Conservation (phyloP, 257 asterid genomes). For the Henckelia pumila region DNA sequence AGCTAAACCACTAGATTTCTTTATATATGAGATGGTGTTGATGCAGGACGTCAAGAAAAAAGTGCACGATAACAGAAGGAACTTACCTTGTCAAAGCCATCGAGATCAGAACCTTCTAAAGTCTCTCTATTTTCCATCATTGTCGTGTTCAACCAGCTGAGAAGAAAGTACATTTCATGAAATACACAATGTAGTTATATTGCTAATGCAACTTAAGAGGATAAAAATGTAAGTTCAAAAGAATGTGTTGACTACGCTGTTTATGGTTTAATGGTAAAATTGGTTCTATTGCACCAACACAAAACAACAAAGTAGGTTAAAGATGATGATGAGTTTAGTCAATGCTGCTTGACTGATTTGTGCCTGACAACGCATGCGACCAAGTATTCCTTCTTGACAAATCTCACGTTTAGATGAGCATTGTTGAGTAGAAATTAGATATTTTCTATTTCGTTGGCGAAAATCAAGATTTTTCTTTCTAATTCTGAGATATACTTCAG, state of each 20-base stretch:
- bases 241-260: not conserved
- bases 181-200: slow-evolving; percentile 9
- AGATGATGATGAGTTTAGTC: not conserved
- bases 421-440: not conserved
- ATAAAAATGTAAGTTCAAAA: slow-evolving; percentile 11
- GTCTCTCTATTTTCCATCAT: slow-evolving; percentile 85
- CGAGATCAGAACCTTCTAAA: slow-evolving; percentile 56
- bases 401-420: not conserved
- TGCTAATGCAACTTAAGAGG: slow-evolving; percentile 2
- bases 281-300: not conserved
- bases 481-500: slow-evolving; percentile 21
- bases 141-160: slow-evolving; percentile 93
- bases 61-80: slow-evolving; percentile 13
- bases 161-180: slow-evolving; percentile 10
- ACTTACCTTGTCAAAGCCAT: slow-evolving; percentile 81
- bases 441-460: no score
- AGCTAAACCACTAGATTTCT: not conserved
- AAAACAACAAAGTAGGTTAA: slow-evolving; percentile 3
- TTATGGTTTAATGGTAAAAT: no score
- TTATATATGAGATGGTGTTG: not conserved
- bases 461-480: no score
- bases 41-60: not conserved
- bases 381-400: slow-evolving; percentile 1
- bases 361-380: not conserved
- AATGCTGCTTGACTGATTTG: slow-evolving; percentile 2